A percentile compares a stretch with the other conserved stretches of the same genome.
These are phyloP conservation scores for Salix arbutifolia DNA, from an alignment of 345 rosid species.

Conservation along the genomic window DNA sequence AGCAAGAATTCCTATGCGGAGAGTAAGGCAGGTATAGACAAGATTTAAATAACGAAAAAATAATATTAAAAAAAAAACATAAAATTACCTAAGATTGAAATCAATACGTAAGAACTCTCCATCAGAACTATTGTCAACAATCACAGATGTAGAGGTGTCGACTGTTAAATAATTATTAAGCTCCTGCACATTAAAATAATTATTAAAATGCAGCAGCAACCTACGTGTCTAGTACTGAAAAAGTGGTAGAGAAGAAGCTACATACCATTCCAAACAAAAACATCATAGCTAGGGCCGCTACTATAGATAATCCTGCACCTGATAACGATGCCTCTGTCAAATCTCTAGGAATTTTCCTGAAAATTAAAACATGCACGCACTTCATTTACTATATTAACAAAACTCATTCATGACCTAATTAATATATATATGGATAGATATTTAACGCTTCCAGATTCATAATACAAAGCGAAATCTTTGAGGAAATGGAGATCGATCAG, in stretches of 20 bases:
- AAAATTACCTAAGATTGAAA: conserved; percentile 74
- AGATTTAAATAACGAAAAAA: no score
- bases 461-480: not conserved
- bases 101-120: conserved; percentile 88
- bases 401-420: not conserved
- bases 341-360: conserved; percentile 99
- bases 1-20: no score
- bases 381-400: not conserved
- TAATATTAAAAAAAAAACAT: no score
- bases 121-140: conserved; percentile 87
- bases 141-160: conserved; percentile 72
- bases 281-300: conserved; percentile 82
- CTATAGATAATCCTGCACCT: conserved; percentile 89
- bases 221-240: not conserved
- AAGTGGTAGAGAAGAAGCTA: not conserved
- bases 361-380: not conserved
- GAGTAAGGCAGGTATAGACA: no score
- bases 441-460: not conserved
- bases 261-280: conserved; percentile 98
- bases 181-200: conserved; percentile 49
- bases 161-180: conserved; percentile 72
- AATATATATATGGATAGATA: not conserved
- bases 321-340: conserved; percentile 95
- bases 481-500: not conserved
- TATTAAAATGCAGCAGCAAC: not conserved